Conservation (phyloP, 2,329 filamentous ascomycete genomes). For the Elsinoe australis region DNA sequence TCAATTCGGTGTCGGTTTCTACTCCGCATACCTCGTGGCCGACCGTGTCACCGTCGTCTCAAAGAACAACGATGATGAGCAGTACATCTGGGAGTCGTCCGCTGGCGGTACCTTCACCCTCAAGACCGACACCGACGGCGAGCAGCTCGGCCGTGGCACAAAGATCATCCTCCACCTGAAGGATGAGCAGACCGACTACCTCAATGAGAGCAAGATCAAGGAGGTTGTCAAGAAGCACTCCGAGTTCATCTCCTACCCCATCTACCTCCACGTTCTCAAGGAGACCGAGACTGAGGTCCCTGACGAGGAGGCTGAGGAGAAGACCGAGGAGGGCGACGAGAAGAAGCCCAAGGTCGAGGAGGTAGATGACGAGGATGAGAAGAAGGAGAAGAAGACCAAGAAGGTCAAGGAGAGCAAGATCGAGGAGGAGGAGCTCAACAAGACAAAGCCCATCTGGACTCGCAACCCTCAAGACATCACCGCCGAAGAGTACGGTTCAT, state of each 20-base stretch:
- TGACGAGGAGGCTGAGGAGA: conserved; percentile 80
- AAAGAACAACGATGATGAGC: conserved; percentile 99
- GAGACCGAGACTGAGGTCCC: conserved; percentile 98
- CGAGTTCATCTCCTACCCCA: conserved; percentile 99
- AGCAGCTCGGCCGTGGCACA: conserved; percentile 86
- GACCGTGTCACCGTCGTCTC: conserved; percentile 93
- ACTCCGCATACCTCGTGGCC: conserved; percentile 98
- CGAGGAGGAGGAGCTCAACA: conserved; percentile 99
- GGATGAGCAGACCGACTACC: conserved; percentile 97
- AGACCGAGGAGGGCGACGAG: conserved; percentile 68
- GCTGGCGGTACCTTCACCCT: conserved; percentile 97
- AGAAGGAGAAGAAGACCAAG: conserved; percentile 98
- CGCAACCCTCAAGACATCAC: conserved; percentile 94
- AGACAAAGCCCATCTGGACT: conserved; percentile 99
- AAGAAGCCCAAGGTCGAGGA: conserved; percentile 92
- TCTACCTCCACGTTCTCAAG: conserved; percentile 99
- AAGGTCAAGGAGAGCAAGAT: conserved; percentile 98
- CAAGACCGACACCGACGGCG: conserved; percentile 78
- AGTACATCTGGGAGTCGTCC: conserved; percentile 98
- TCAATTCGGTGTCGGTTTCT: conserved; percentile 99
- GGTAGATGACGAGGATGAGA: conserved; percentile 66
- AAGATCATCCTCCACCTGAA: conserved; percentile 98
- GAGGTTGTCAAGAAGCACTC: conserved; percentile 99
- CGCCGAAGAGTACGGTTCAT: conserved; percentile 92
- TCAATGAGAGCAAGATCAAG: conserved; percentile 99